Evolutionary conservation across 495 filamentous ascomycete species (phyloP), one percentile per base, ranked within the genome.

Genomic region (Terfezia claveryi): DNA sequence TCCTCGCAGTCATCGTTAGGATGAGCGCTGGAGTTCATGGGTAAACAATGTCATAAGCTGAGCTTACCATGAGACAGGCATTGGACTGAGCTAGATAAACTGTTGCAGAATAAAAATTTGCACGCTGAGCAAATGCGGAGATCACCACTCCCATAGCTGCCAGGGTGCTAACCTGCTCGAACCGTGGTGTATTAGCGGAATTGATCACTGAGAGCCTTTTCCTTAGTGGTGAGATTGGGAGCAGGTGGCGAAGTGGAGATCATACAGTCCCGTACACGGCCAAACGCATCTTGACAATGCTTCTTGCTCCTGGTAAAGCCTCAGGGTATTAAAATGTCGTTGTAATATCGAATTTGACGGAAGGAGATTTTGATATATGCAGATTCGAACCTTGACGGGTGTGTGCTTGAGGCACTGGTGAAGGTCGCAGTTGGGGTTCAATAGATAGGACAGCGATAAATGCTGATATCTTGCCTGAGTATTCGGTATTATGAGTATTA

Each of bases 41-140:
- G n/a, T 36, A 38, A 53, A 52, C 44, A 49, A 12, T 52, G 27
- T 53, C 49, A 54, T 56, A 53, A 54, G 7, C 7, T 32, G 41
- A 53, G 65, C 75, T 61, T 56, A 91, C 88, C 81, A 96, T 87
- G 50, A 95, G 73, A 62, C 88, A 94, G 56, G 89, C 80, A 70
- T 85, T 96, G 68, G 85, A 94, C 67, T 96, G 89, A 51, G 87
- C 83, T 14, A 98, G 76, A 69, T 96, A 94, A 36, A 98, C 92
- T 67, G 85, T 87, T 53, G 89, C 87, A 14, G 89, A 83, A 68
- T 98, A 98, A 76, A 96, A 96, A 66, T 98, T 98, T 54, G 91
- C 76, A 59, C 91, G 78, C 68, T 96, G 83, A 65, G 91, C 85
- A 68, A 95, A 85, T 49, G 91, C 92, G 62, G 85, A 87, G 51